Percentiles rank a stretch among this genome's conserved stretches.
Conservation (phyloP, 306 rosid species). For the Fragaria nilgerrensis region DNA sequence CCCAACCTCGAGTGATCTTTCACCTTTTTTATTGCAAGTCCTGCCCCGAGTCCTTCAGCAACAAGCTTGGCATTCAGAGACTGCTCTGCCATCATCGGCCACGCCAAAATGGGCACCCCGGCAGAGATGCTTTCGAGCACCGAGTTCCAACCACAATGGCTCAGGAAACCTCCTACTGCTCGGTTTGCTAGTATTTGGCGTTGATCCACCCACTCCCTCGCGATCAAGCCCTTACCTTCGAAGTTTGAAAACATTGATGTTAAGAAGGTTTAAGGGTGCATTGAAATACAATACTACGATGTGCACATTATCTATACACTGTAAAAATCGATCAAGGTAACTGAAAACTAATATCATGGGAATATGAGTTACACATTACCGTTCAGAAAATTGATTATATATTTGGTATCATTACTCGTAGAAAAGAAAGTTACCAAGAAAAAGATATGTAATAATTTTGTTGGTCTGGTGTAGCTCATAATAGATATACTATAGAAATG, state of each 20-base stretch:
- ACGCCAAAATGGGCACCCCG: slow-evolving; percentile 34
- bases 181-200: slow-evolving; percentile 15
- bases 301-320: background rate
- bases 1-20: background rate
- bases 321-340: too few relatives aligned
- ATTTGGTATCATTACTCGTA: too few relatives aligned
- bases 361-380: too few relatives aligned
- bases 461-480: too few relatives aligned
- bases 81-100: slow-evolving; percentile 36
- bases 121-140: slow-evolving; percentile 28
- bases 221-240: slow-evolving; percentile 14
- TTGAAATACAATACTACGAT: background rate
- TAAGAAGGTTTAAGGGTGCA: background rate
- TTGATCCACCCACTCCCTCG: slow-evolving; percentile 32
- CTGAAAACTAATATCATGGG: too few relatives aligned
- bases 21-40: background rate
- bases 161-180: slow-evolving; percentile 33
- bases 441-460: background rate
- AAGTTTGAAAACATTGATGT: background rate
- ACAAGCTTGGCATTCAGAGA: slow-evolving; percentile 31
- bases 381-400: too few relatives aligned
- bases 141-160: slow-evolving; percentile 48
- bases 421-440: too few relatives aligned
- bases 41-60: slow-evolving; percentile 28
- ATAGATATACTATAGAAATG: background rate